phyloP scores from a whole-genome alignment of 2,329 filamentous ascomycete species.

The Emergomyces pasteurianus region DNA sequence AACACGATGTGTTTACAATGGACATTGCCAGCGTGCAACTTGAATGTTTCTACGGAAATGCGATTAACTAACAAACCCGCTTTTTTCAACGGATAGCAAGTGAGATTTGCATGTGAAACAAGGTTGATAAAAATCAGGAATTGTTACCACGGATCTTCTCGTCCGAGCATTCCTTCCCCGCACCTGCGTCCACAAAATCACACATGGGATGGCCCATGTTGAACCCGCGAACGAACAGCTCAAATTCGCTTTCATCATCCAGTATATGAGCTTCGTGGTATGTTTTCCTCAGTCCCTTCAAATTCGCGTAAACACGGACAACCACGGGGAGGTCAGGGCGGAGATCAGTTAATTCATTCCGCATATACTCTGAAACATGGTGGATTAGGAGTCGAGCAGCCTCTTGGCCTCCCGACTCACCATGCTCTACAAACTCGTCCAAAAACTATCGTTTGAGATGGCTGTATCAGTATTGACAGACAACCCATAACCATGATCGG shows the following conservation, averaged over 20 bases:
- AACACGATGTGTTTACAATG: constrained; percentile 33
- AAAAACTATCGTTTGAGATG: constrained; percentile 18
- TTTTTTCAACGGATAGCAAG: not conserved
- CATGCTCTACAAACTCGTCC: constrained; percentile 20
- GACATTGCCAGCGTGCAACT: constrained; percentile 23
- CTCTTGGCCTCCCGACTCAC: constrained; percentile 21
- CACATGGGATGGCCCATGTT: constrained; percentile 28
- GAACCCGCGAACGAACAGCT: constrained; percentile 31
- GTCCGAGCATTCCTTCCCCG: constrained; percentile 34
- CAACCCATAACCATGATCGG: not conserved
- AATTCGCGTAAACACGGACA: constrained; percentile 30
- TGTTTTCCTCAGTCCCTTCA: constrained; percentile 23
- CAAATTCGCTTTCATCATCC: constrained; percentile 14
- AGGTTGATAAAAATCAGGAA: not conserved
- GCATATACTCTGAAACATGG: constrained; percentile 16
- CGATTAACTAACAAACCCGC: constrained; percentile 2
- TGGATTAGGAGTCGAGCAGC: constrained; percentile 18
- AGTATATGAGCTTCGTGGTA: constrained; percentile 23
- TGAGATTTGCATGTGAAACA: not conserved
- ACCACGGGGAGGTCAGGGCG: constrained; percentile 18
- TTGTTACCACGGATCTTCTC: constrained; percentile 31
- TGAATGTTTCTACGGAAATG: constrained; percentile 19
- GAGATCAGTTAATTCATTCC: constrained; percentile 9
- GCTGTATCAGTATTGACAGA: not conserved
- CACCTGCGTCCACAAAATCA: constrained; percentile 32